Evolutionary conservation across 768 basidiomycete genomes (phyloP).

Genomic region (Coprinopsis cinerea): DNA sequence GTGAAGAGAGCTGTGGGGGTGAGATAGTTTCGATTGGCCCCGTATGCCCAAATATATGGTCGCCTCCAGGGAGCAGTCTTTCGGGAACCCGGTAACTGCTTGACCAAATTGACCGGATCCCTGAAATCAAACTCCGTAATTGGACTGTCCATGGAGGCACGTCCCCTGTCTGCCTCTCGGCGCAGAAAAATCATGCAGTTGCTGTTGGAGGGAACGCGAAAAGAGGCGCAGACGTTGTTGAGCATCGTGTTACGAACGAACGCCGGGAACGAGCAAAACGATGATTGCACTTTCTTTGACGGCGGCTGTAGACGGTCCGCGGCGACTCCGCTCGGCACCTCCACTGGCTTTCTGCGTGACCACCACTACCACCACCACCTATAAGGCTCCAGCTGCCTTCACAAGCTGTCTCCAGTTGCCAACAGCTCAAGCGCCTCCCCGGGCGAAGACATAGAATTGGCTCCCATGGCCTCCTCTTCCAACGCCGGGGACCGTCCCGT

Average conservation of each 20-base stretch:
- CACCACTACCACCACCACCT: not conserved
- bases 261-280: not conserved
- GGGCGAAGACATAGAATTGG: slow-evolving; percentile 34
- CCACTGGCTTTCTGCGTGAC: not conserved
- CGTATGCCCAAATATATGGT: too few species aligned
- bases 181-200: too few species aligned
- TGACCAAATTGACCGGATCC: not conserved
- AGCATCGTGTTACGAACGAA: not conserved
- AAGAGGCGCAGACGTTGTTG: not conserved
- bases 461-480: slow-evolving; percentile 32
- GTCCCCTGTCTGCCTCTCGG: not conserved
- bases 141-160: not conserved
- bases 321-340: not conserved
- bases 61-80: not conserved
- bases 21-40: not conserved
- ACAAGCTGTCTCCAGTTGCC: slow-evolving; percentile 17
- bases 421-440: slow-evolving; percentile 10
- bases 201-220: too few species aligned
- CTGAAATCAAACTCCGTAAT: not conserved
- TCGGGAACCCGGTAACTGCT: slow-evolving; percentile 6
- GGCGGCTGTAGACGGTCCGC: not conserved
- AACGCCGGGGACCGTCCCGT: slow-evolving; percentile 16
- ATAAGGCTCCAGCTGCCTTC: not conserved
- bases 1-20: not conserved
- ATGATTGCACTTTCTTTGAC: too few species aligned